Conservation (phyloP, 2,329 filamentous ascomycete species). For the Neonectria sp. region DNA sequence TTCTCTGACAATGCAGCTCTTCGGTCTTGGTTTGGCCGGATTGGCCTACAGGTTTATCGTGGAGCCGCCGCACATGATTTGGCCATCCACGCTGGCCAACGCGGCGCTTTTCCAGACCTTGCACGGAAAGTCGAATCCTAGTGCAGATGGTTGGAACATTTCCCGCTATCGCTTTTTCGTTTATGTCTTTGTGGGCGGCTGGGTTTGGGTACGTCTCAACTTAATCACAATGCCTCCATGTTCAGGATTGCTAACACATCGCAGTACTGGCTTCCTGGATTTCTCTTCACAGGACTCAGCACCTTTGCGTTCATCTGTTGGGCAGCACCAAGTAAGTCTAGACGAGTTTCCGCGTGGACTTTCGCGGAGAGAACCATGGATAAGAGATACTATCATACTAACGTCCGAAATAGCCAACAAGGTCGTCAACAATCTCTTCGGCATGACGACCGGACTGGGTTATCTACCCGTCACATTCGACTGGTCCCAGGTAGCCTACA, state of each 20-base stretch:
- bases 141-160: constrained; percentile 56
- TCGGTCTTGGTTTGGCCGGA: constrained; percentile 58
- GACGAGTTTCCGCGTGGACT: background rate
- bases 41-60: constrained; percentile 55
- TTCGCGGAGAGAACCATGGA: background rate
- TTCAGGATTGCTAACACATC: background rate
- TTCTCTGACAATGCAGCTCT: constrained; percentile 55
- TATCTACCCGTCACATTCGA: constrained; percentile 32
- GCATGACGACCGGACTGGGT: constrained; percentile 31
- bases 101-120: constrained; percentile 55
- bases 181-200: constrained; percentile 43
- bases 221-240: too few species aligned
- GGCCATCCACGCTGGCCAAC: constrained; percentile 57
- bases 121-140: constrained; percentile 54
- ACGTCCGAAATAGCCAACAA: constrained; percentile 22
- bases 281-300: constrained; percentile 32
- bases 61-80: constrained; percentile 56
- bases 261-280: constrained; percentile 34
- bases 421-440: constrained; percentile 34
- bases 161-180: constrained; percentile 56
- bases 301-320: constrained; percentile 36
- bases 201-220: too few species aligned
- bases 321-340: constrained; percentile 31
- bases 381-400: background rate
- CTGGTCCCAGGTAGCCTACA: constrained; percentile 36